Conservation (phyloP, 495 filamentous ascomycete genomes). For the Aspergillus nanangensis region DNA sequence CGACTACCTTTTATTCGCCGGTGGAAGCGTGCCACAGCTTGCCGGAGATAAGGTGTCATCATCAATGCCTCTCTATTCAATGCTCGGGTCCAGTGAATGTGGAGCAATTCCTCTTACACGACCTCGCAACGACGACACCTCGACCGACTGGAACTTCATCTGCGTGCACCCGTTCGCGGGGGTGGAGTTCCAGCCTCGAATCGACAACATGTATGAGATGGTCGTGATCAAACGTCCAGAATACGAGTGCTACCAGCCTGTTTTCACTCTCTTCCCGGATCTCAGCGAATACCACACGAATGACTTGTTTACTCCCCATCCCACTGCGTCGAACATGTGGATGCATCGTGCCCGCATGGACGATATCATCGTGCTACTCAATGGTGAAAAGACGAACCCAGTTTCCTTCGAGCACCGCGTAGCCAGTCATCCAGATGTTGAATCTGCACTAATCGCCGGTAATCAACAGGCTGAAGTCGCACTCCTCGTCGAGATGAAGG, state of each 20-base stretch:
- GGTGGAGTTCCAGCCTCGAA: background rate
- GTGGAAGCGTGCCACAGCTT: background rate
- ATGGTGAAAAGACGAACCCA: slow-evolving; percentile 43
- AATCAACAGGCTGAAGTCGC: slow-evolving; percentile 27
- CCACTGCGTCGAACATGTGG: slow-evolving; percentile 26
- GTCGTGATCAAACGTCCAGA: background rate
- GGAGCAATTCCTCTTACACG: background rate
- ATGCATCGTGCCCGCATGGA: slow-evolving; percentile 28
- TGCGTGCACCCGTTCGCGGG: background rate
- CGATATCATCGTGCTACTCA: slow-evolving; percentile 39
- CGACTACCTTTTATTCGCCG: background rate
- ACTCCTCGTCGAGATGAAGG: slow-evolving; percentile 32
- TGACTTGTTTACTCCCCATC: slow-evolving; percentile 49
- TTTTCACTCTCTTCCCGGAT: slow-evolving; percentile 30
- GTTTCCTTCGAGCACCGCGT: slow-evolving; percentile 30
- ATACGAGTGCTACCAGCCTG: background rate
- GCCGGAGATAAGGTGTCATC: background rate
- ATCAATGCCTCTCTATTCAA: background rate
- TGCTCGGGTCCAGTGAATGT: background rate
- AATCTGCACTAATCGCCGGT: slow-evolving; percentile 30
- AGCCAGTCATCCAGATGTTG: slow-evolving; percentile 20
- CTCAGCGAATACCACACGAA: slow-evolving; percentile 47
- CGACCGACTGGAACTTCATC: background rate
- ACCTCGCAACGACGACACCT: background rate
- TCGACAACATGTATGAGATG: background rate